Percentiles rank a stretch among this genome's conserved stretches.
phyloP scores from a whole-genome alignment of 257 asterid genomes.

The Nicotiana tomentosiformis region DNA sequence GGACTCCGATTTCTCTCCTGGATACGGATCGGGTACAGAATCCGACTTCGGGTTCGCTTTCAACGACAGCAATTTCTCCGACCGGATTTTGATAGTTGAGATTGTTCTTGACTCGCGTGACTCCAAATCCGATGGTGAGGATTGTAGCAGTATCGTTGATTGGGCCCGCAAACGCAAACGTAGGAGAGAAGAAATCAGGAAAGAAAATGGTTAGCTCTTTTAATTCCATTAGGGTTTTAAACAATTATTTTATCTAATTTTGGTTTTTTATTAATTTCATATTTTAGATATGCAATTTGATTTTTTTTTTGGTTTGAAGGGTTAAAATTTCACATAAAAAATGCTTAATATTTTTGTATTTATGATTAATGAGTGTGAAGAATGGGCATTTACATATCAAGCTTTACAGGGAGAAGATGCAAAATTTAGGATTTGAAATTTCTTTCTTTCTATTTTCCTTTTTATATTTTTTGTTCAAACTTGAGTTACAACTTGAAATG shows the following conservation, averaged over 20 bases:
- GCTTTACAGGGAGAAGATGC: background rate
- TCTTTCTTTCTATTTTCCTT: background rate
- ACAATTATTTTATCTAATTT: background rate
- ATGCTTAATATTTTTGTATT: background rate
- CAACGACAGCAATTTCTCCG: constrained; percentile 71
- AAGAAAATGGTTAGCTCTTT: constrained; percentile 36
- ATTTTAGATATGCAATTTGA: background rate
- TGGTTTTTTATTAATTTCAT: background rate
- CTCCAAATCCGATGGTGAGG: constrained; percentile 40
- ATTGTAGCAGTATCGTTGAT: constrained; percentile 26
- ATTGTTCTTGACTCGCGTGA: constrained; percentile 44
- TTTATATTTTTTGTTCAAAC: background rate
- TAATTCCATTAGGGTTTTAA: background rate
- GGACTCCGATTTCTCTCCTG: constrained; percentile 28
- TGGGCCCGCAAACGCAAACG: constrained; percentile 82
- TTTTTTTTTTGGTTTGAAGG: background rate
- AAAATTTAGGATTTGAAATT: background rate
- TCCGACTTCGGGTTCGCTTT: constrained; percentile 63
- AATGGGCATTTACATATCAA: background rate
- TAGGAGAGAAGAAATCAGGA: constrained; percentile 59
- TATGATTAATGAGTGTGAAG: background rate
- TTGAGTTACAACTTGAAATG: too few relatives aligned
- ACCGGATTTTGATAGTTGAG: constrained; percentile 64
- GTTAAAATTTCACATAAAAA: background rate
- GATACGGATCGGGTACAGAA: constrained; percentile 20